phyloP scores from a whole-genome alignment of 1,284 basidiomycete species.

The Trametes versicolor region DNA sequence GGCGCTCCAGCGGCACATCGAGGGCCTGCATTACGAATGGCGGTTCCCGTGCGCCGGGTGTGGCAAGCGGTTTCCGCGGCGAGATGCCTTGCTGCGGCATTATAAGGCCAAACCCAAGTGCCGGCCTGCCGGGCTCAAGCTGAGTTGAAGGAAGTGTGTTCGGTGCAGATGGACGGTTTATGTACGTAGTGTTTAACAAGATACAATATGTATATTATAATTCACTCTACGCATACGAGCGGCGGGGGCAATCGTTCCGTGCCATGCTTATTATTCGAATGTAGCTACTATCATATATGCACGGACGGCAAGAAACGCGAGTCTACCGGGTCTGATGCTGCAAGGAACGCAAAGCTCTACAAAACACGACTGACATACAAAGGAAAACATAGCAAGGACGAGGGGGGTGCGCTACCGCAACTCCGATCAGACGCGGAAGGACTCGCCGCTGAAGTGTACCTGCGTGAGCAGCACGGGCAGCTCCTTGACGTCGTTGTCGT shows the following conservation, averaged over 20 bases:
- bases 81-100: not conserved
- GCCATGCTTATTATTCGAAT: too few species aligned
- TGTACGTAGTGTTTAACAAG: too few species aligned
- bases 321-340: too few species aligned
- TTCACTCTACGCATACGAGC: not conserved
- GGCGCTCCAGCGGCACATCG: slow-evolving; percentile 1
- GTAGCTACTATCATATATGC: too few species aligned
- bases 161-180: too few species aligned
- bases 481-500: not conserved
- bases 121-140: too few species aligned
- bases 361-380: not conserved
- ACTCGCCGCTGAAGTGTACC: not conserved
- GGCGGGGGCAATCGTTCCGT: too few species aligned
- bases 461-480: not conserved
- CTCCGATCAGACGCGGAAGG: not conserved
- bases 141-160: too few species aligned
- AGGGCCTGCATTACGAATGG: slow-evolving; percentile 2
- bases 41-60: not conserved
- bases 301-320: too few species aligned
- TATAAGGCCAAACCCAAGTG: not conserved
- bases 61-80: not conserved
- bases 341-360: too few species aligned
- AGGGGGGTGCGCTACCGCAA: too few species aligned
- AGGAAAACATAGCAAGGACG: not conserved
- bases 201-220: too few species aligned